Conservation (phyloP, 352 stramenopile genomes). For the Albugo laibachii region DNA sequence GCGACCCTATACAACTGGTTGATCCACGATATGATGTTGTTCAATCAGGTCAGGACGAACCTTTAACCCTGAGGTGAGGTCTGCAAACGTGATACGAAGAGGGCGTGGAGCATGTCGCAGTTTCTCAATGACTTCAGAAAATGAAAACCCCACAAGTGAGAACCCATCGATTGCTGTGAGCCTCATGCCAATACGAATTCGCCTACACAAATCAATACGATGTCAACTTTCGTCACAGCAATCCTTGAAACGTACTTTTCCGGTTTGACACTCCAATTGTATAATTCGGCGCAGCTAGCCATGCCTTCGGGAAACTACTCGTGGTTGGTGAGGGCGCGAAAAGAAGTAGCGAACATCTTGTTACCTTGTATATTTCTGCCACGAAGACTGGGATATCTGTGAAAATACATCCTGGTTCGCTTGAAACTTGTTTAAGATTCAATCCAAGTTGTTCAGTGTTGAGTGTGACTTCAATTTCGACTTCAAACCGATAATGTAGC, state of each 20-base stretch:
- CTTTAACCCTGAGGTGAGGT: slow-evolving; percentile 64
- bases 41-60: slow-evolving; percentile 8
- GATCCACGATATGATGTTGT: slow-evolving; percentile 3
- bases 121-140: slow-evolving; percentile 55
- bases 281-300: slow-evolving; percentile 70
- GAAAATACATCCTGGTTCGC: slow-evolving; percentile 41
- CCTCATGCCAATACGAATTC: slow-evolving; percentile 53
- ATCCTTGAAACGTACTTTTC: slow-evolving; percentile 27
- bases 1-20: slow-evolving; percentile 14
- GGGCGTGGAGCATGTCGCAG: slow-evolving; percentile 40
- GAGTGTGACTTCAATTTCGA: slow-evolving; percentile 71
- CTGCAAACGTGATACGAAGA: slow-evolving; percentile 65
- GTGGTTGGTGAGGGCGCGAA: slow-evolving; percentile 1
- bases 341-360: not conserved
- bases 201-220: slow-evolving; percentile 9
- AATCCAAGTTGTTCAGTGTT: slow-evolving; percentile 54
- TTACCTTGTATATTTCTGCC: slow-evolving; percentile 63
- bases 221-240: not conserved
- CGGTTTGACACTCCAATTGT: slow-evolving; percentile 80
- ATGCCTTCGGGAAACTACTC: slow-evolving; percentile 47
- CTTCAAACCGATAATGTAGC: slow-evolving; percentile 57
- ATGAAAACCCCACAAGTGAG: slow-evolving; percentile 53
- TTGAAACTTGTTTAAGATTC: slow-evolving; percentile 68
- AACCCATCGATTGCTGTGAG: slow-evolving; percentile 70
- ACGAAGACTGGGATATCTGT: slow-evolving; percentile 63